phyloP scores from a whole-genome alignment of 495 filamentous ascomycete species.

The Penicillium taxi region DNA sequence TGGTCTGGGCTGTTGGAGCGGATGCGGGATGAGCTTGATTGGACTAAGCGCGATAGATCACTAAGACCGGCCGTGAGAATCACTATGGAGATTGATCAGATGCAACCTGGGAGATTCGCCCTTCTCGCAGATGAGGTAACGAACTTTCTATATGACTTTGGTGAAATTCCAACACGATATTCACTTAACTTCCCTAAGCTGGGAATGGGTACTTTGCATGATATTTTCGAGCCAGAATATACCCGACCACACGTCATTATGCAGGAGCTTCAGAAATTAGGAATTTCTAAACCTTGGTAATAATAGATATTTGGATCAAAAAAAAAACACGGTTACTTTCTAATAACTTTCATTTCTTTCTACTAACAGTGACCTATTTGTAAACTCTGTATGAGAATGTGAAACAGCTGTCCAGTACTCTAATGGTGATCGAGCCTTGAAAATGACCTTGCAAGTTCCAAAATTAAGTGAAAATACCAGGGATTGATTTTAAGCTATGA shows the following conservation, averaged over 20 bases:
- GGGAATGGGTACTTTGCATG: slow-evolving; percentile 8
- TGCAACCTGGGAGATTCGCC: slow-evolving; percentile 7
- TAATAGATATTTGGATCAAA: too few relatives aligned
- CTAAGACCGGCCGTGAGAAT: slow-evolving; percentile 10
- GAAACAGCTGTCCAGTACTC: too few relatives aligned
- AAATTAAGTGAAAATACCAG: too few relatives aligned
- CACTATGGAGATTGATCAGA: slow-evolving; percentile 5
- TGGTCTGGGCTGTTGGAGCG: slow-evolving; percentile 11
- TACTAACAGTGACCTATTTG: too few relatives aligned
- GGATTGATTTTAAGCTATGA: too few relatives aligned
- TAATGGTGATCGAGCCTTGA: too few relatives aligned
- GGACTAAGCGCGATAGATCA: slow-evolving; percentile 8
- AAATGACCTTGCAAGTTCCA: too few relatives aligned
- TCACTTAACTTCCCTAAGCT: slow-evolving; percentile 6
- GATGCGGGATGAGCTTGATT: slow-evolving; percentile 12
- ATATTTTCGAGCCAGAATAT: slow-evolving; percentile 12
- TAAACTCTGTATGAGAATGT: too few relatives aligned
- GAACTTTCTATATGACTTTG: slow-evolving; percentile 12
- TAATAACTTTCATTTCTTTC: too few relatives aligned
- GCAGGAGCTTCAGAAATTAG: slow-evolving; percentile 4
- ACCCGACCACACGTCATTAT: slow-evolving; percentile 9
- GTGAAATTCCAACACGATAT: slow-evolving; percentile 10
- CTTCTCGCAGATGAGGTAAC: slow-evolving; percentile 9
- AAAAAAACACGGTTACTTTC: too few relatives aligned
- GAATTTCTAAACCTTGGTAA: too few relatives aligned